These are phyloP conservation scores for Tilletia indica DNA, from an alignment of 1,284 basidiomycete genomes.

Conservation along the genomic window DNA sequence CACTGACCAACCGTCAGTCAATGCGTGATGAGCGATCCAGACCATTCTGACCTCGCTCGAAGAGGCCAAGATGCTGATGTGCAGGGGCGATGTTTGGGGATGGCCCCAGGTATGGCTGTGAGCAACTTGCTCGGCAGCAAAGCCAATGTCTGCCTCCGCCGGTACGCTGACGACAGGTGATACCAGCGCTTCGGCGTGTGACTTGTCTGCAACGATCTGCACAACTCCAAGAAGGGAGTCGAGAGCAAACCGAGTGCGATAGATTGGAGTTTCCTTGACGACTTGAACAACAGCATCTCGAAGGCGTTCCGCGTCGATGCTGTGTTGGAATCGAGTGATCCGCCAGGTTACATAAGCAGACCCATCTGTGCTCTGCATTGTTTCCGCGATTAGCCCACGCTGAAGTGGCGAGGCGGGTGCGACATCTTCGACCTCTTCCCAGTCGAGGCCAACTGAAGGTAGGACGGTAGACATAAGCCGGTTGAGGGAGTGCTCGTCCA, in stretches of 20 bases:
- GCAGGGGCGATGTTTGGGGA: neutral
- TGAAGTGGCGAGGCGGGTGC: constrained; percentile 1
- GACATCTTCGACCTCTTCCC: neutral
- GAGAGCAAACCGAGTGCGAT: neutral
- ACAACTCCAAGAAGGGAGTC: neutral
- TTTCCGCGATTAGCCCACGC: neutral
- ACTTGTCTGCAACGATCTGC: neutral
- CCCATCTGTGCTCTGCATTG: neutral
- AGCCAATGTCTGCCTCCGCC: neutral
- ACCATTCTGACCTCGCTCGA: neutral
- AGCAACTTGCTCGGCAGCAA: constrained; percentile 2
- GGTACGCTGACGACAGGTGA: neutral
- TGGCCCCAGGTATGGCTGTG: neutral
- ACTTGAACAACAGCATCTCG: neutral
- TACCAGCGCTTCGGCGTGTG: neutral
- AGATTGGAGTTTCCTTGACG: constrained; percentile 4
- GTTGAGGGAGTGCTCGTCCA: neutral
- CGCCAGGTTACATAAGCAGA: neutral
- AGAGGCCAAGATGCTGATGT: constrained; percentile 4
- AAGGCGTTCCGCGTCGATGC: neutral
- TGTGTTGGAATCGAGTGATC: neutral
- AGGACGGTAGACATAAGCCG: neutral
- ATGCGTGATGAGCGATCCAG: constrained; percentile 3
- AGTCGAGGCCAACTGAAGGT: neutral
- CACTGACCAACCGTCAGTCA: neutral